phyloP scores from a whole-genome alignment of 768 basidiomycete species.

The Tulasnella sp. region DNA sequence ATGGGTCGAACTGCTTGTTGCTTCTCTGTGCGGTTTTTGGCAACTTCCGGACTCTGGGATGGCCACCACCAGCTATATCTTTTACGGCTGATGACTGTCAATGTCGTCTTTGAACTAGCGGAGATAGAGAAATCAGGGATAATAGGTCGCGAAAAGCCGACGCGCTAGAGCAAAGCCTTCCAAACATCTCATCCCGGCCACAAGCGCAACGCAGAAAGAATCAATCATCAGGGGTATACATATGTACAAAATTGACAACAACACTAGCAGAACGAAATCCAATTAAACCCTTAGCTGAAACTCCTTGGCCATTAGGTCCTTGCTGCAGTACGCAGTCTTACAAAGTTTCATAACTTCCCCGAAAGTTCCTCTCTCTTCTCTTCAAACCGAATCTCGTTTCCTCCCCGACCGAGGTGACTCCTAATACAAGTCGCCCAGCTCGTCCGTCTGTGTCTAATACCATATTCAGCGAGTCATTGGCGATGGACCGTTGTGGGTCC shows the following conservation, averaged over 20 bases:
- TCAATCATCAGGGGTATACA: neutral
- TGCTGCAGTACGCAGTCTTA: neutral
- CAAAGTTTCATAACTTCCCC: neutral
- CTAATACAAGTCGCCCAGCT: neutral
- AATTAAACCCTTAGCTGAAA: neutral
- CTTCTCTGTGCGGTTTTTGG: neutral
- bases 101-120: neutral
- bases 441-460: neutral
- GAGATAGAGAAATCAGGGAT: neutral
- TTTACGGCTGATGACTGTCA: neutral
- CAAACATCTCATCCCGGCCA: neutral
- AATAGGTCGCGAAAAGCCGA: neutral
- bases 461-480: neutral
- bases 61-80: neutral
- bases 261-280: neutral
- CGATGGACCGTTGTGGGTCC: neutral
- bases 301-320: neutral
- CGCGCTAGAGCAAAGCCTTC: neutral
- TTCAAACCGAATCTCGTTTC: neutral
- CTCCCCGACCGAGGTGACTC: neutral
- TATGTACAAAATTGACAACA: neutral
- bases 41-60: neutral
- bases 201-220: neutral
- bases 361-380: neutral
- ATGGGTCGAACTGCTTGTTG: neutral